Evolutionary conservation across 2,329 filamentous ascomycete species (phyloP), one percentile per base, ranked within the genome.

Genomic region (Ilyonectria robusta): DNA sequence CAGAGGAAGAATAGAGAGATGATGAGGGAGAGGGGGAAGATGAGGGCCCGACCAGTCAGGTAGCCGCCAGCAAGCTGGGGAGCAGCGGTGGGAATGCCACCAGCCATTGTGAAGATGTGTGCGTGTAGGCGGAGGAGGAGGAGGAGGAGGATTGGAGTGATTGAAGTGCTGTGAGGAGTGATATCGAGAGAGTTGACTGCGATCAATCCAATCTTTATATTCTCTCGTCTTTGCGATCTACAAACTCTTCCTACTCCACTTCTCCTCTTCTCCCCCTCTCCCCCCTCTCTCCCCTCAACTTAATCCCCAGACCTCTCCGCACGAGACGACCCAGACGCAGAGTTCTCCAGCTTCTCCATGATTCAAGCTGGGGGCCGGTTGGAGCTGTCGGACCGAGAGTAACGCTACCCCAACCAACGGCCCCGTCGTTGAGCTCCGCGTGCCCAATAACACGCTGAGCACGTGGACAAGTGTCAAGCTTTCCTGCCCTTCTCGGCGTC

Each of bases 11-110:
- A 84, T 53, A 84, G 78, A 51, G 83, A 78, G 56, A 84, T 85
- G 69, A 84, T 81, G n/a, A 94, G 84, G 67, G 84, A 82, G 59
- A 93, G 84, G 5, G 92, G 92, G 66, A 87, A 87, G 62, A 93
- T 83, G 19, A 75, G 72, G 6, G 71, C 72, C 50, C 72, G 72
- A 35, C 72, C 72, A 2, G 42, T 75, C 9, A 75, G 55, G 68
- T 72, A 74, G 59, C 72, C 72, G 56, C 72, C 72, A 7, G 72
- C 71, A 13, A 75, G 31, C 46, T 70, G 64, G 31, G 72, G 72
- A 21, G 72, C 62, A 56, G 70, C 71, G 47, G 68, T 66, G 3
- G 72, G 72, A 23, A 75, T 72, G 59, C 55, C 69, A 31, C 72
- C 72, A 59, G 72, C 72, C 72, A 75, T 74, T 63, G 40, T 75